Conservation (phyloP, 441 rosid species). For the Erodium trifolium region DNA sequence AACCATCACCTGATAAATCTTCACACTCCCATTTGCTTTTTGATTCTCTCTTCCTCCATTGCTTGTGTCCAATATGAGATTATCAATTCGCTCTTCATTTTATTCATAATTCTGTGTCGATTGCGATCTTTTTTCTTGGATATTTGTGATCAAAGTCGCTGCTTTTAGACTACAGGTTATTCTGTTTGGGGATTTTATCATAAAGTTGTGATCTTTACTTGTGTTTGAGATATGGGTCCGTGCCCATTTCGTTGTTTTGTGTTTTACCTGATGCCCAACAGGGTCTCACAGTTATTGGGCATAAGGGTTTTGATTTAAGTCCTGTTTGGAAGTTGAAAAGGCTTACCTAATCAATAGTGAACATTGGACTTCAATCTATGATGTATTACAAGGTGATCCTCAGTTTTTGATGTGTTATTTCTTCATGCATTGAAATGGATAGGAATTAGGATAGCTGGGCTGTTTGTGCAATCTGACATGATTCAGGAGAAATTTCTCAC, state of each 20-base stretch:
- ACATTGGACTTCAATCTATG: neutral
- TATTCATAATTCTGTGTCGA: neutral
- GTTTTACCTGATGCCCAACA: neutral
- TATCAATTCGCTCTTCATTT: neutral
- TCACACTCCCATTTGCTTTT: neutral
- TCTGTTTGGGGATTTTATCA: neutral
- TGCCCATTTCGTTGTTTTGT: neutral
- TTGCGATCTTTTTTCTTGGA: neutral
- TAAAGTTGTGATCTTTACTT: neutral
- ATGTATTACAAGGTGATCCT: neutral
- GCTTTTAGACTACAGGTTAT: neutral
- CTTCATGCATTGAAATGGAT: neutral
- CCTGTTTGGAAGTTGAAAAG: neutral
- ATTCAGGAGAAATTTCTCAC: neutral
- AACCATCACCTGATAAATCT: conserved; percentile 33
- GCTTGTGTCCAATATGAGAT: neutral
- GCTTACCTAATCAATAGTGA: neutral
- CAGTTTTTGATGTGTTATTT: neutral
- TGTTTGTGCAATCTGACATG: neutral
- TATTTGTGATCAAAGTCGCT: neutral
- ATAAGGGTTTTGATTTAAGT: neutral
- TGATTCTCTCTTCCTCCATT: neutral
- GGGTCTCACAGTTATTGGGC: neutral
- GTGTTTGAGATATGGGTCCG: neutral
- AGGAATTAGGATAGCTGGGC: neutral